These are phyloP conservation scores for Suillus subaureus DNA, from an alignment of 768 basidiomycete genomes.

Conservation along the genomic window DNA sequence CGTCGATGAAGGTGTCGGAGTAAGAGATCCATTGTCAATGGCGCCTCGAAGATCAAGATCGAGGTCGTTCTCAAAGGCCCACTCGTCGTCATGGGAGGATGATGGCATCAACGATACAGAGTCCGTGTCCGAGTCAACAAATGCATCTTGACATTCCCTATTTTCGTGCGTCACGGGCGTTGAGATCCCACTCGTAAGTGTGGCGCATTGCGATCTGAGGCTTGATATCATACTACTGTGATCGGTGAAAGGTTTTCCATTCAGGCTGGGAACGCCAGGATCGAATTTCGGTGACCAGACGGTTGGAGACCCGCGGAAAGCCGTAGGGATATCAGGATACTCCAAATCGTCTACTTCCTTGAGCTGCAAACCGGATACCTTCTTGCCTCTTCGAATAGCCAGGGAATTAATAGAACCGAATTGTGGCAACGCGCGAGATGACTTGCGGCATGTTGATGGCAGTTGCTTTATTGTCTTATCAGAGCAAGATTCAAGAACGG, in stretches of 20 bases:
- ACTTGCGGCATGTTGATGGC: neutral
- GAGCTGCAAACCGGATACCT: slow-evolving; percentile 30
- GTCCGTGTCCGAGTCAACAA: neutral
- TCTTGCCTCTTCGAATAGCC: slow-evolving; percentile 43
- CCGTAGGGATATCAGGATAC: slow-evolving; percentile 46
- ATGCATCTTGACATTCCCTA: slow-evolving; percentile 18
- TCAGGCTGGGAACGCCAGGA: neutral
- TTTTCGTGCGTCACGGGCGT: slow-evolving; percentile 15
- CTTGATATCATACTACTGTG: slow-evolving; percentile 40
- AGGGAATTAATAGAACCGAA: slow-evolving; percentile 27
- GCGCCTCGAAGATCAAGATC: slow-evolving; percentile 15
- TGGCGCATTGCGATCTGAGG: slow-evolving; percentile 36
- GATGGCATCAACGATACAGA: slow-evolving; percentile 5
- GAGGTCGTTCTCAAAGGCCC: slow-evolving; percentile 38
- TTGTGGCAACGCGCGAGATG: slow-evolving; percentile 5
- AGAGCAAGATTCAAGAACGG: slow-evolving; percentile 1
- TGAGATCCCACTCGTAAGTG: slow-evolving; percentile 20
- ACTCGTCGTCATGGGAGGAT: slow-evolving; percentile 34
- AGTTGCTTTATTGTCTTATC: slow-evolving; percentile 6
- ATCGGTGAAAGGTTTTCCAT: slow-evolving; percentile 25
- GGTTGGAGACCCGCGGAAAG: slow-evolving; percentile 42
- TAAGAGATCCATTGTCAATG: slow-evolving; percentile 5
- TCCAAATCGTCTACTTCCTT: slow-evolving; percentile 23
- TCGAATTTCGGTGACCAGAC: slow-evolving; percentile 34
- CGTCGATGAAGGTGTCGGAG: neutral